Evolutionary conservation across 495 filamentous ascomycete species (phyloP), one percentile per base, ranked within the genome.

Genomic region (Podospora appendiculata): DNA sequence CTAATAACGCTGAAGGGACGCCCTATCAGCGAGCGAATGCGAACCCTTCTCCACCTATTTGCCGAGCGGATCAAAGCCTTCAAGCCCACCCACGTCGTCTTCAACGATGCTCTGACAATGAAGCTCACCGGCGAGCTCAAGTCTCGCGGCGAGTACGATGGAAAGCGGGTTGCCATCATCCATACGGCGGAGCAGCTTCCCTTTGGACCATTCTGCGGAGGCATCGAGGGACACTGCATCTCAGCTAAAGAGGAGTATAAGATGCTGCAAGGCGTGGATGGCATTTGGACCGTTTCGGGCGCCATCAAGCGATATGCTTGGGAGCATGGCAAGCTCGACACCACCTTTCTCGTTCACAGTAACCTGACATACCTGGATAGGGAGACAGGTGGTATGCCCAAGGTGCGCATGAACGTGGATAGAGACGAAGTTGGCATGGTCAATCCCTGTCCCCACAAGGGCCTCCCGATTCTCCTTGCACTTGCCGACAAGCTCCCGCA

Each of bases 101-200:
- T 67, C 58, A 67, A 67, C 39, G 64, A 67, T 17, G 50, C 64
- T 12, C 45, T 65, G 32, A 65, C 64, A 5, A 63, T 67, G 62
- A 67, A 65, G 33, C 12, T 61, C 35, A 58, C 64, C 6, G 51
- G 40, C 13, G 14, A 36, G 55, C 62, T 45, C 17, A 39, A 36
- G 0, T 8, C 18, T 5, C 48, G 55, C 8, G 1, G 18, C 16
- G 47, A 9, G 16, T 63, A 65, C 51, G 25, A 25, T 25, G 25
- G 25, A 25, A 63, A 63, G 40, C 53, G 64, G 8, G 40, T 65
- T 18, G 52, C 50, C 19, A 54, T 67, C 35, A 60, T 67, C n/a
- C 64, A 67, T 52, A 59, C 62, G 5, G 64, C 62, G 4, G 64
- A 67, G 35, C 62, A 65, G 53, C 52, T 67, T 2, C 64, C 64